These are phyloP conservation scores for Blastobotrys capitulatus DNA, from an alignment of 1,139 yeast genomes.

Conservation along the genomic window DNA sequence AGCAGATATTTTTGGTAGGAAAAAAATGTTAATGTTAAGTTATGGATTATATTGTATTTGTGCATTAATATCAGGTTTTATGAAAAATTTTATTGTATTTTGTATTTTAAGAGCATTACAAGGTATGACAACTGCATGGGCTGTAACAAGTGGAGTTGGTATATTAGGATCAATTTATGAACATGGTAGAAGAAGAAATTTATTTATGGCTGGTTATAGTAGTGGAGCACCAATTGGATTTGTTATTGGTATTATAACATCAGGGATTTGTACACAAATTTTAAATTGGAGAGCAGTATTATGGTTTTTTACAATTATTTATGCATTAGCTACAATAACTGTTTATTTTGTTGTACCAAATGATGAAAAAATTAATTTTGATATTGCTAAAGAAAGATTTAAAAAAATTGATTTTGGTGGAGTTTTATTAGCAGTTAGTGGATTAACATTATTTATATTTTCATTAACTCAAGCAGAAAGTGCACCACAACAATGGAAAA, in stretches of 20 bases:
- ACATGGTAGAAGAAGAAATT: conserved; percentile 34
- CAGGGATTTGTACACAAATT: conserved; percentile 39
- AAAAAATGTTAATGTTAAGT: conserved; percentile 34
- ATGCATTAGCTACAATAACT: conserved; percentile 26
- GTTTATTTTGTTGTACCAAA: conserved; percentile 34
- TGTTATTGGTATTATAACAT: conserved; percentile 37
- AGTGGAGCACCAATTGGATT: conserved; percentile 46
- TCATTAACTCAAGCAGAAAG: conserved; percentile 40
- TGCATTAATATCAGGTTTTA: conserved; percentile 39
- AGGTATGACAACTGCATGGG: conserved; percentile 39
- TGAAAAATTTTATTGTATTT: conserved; percentile 34
- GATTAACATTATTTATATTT: conserved; percentile 39
- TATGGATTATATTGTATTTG: conserved; percentile 33
- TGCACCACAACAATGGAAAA: conserved; percentile 40
- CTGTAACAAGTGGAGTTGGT: conserved; percentile 44
- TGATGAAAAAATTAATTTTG: conserved; percentile 15
- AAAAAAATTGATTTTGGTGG: conserved; percentile 37
- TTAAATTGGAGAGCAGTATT: conserved; percentile 40
- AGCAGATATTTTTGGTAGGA: conserved; percentile 43
- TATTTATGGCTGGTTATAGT: conserved; percentile 40
- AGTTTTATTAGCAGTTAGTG: conserved; percentile 35
- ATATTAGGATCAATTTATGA: conserved; percentile 38
- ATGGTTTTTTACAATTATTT: conserved; percentile 38
- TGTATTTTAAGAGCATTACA: conserved; percentile 40
- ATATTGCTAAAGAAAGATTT: conserved; percentile 21